These are phyloP conservation scores for Endocalyx cinctus DNA, from an alignment of 2,329 filamentous ascomycete genomes.

Conservation along the genomic window DNA sequence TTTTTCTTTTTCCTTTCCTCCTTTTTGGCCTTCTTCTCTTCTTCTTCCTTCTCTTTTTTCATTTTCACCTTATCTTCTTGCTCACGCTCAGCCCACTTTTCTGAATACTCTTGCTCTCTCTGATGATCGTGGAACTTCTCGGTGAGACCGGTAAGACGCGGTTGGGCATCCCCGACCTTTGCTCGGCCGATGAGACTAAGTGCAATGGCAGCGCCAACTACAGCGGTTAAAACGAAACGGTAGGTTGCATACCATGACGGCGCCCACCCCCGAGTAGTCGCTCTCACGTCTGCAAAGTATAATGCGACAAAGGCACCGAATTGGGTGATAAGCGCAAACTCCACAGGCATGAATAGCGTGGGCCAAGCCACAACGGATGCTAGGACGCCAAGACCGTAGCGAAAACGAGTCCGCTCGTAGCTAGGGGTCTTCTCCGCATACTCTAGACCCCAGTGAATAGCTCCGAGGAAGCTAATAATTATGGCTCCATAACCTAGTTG, in stretches of 20 bases:
- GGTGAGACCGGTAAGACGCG: slow-evolving; percentile 31
- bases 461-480: slow-evolving; percentile 90
- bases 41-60: slow-evolving; percentile 27
- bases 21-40: slow-evolving; percentile 15
- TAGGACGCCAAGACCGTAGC: slow-evolving; percentile 78
- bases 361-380: slow-evolving; percentile 84
- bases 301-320: slow-evolving; percentile 80
- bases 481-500: slow-evolving; percentile 90
- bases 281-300: slow-evolving; percentile 78
- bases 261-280: slow-evolving; percentile 69
- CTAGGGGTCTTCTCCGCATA: slow-evolving; percentile 66
- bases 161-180: slow-evolving; percentile 53
- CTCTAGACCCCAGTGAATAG: slow-evolving; percentile 89
- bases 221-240: slow-evolving; percentile 85
- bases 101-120: slow-evolving; percentile 28
- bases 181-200: slow-evolving; percentile 77
- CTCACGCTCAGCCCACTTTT: slow-evolving; percentile 40
- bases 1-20: slow-evolving; percentile 8
- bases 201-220: slow-evolving; percentile 80
- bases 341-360: slow-evolving; percentile 75
- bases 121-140: slow-evolving; percentile 34
- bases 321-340: slow-evolving; percentile 81
- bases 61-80: slow-evolving; percentile 28
- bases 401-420: slow-evolving; percentile 62
- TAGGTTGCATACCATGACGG: slow-evolving; percentile 85